Evolutionary conservation across 805 yeast species (phyloP).

Genomic region (Metschnikowia amazonensis): DNA sequence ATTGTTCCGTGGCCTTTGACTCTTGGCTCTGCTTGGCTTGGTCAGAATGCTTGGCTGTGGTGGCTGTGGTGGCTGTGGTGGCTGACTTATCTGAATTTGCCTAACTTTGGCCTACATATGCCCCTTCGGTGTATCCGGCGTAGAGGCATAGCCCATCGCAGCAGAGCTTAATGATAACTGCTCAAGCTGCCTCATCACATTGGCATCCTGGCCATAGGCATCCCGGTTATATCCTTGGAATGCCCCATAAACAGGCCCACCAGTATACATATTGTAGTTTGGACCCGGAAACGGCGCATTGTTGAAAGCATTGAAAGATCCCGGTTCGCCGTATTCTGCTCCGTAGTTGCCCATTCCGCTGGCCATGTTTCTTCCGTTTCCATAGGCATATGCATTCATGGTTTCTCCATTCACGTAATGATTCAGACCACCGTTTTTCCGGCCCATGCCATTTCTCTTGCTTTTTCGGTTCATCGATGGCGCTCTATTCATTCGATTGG

Average conservation of each 20-base stretch:
- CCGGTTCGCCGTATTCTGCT: background rate
- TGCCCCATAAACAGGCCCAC: slow-evolving; percentile 1
- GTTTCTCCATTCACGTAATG: background rate
- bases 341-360: background rate
- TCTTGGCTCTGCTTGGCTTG: no score
- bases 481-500: slow-evolving; percentile 30
- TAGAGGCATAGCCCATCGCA: slow-evolving; percentile 44
- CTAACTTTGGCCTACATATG: no score
- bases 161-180: slow-evolving; percentile 45
- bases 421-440: background rate
- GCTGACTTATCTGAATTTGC: no score
- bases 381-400: slow-evolving; percentile 6
- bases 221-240: background rate
- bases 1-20: no score
- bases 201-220: slow-evolving; percentile 15
- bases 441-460: slow-evolving; percentile 14
- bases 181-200: slow-evolving; percentile 45
- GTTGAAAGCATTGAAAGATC: background rate
- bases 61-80: no score
- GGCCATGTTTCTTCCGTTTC: background rate
- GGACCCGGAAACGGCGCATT: background rate
- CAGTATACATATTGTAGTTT: background rate
- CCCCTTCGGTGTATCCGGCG: slow-evolving; percentile 38
- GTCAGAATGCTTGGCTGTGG: no score
- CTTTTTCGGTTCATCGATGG: slow-evolving; percentile 24